Percentiles rank a stretch among this genome's conserved stretches.
Evolutionary conservation across 2,329 filamentous ascomycete species (phyloP).

Genomic region (Lasiodiplodia citricola): DNA sequence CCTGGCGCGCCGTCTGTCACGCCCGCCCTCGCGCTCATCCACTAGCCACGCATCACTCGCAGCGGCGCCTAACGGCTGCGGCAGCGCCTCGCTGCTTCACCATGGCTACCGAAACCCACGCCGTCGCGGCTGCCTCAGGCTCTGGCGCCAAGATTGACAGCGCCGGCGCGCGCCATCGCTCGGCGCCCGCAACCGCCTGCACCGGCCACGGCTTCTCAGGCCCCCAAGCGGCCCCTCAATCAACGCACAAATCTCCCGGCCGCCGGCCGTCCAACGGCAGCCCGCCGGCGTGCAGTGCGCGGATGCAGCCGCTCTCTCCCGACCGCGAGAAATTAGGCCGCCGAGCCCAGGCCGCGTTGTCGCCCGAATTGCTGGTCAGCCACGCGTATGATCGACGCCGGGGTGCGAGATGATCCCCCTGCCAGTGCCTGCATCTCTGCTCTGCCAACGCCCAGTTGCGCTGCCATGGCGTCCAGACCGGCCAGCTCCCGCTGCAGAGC

Average conservation of each 20-base stretch:
- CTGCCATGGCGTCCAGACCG: constrained; percentile 4
- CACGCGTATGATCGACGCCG: constrained; percentile 24
- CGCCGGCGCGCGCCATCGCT: neutral
- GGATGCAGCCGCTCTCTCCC: constrained; percentile 7
- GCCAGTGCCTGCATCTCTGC: neutral
- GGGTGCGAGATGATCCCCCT: constrained; percentile 23
- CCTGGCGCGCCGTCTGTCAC: neutral
- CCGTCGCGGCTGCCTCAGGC: neutral
- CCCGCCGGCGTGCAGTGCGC: neutral
- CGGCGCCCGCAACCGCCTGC: neutral
- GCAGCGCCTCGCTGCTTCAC: neutral
- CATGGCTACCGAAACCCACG: neutral
- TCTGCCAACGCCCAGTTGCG: neutral
- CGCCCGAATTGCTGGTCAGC: constrained; percentile 11
- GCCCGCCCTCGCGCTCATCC: neutral
- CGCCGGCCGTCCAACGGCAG: constrained; percentile 5
- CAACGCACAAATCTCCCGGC: constrained; percentile 17
- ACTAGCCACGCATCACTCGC: neutral
- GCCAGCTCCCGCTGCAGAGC: neutral
- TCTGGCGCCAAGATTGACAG: neutral
- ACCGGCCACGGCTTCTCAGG: constrained; percentile 22
- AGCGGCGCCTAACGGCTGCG: neutral
- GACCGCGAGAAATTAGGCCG: neutral
- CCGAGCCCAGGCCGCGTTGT: constrained; percentile 17
- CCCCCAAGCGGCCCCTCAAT: constrained; percentile 9